These are phyloP conservation scores for Penicillium thymicola DNA, from an alignment of 2,329 filamentous ascomycete genomes.

Conservation along the genomic window DNA sequence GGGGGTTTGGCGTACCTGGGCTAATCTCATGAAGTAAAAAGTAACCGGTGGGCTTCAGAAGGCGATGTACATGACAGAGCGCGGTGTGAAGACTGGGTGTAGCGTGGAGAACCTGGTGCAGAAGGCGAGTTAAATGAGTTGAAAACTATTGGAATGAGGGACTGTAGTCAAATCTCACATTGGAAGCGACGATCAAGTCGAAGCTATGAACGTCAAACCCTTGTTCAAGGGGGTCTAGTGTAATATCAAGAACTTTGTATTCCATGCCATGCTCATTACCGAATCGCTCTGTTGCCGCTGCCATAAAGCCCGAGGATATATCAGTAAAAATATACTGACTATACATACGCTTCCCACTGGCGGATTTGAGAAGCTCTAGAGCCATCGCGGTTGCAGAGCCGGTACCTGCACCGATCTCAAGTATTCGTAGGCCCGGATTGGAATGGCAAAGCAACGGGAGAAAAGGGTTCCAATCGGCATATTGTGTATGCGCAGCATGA, in stretches of 20 bases:
- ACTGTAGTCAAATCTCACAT: not conserved
- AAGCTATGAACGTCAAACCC: conserved; percentile 2
- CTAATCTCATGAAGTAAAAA: conserved; percentile 46
- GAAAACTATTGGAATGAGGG: fast-evolving
- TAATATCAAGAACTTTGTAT: conserved; percentile 7
- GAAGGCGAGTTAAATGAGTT: not conserved
- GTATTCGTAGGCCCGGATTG: not conserved
- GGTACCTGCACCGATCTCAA: conserved; percentile 16
- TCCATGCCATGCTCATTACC: not conserved
- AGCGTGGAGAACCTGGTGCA: conserved; percentile 13
- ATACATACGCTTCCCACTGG: conserved; percentile 1
- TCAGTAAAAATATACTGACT: conserved; percentile 17
- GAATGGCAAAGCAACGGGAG: conserved; percentile 3
- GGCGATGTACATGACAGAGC: conserved; percentile 21
- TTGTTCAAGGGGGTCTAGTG: conserved; percentile 1
- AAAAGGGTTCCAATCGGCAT: conserved; percentile 2
- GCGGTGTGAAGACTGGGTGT: conserved; percentile 19
- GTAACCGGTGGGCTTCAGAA: conserved; percentile 44
- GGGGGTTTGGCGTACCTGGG: not conserved
- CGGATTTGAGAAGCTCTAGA: conserved; percentile 4
- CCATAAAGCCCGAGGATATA: conserved; percentile 10
- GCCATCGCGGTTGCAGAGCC: conserved; percentile 9
- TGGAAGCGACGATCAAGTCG: conserved; percentile 11
- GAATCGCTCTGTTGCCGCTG: conserved; percentile 1
- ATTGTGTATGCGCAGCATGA: conserved; percentile 8